These are phyloP conservation scores for Mycena rebaudengoi DNA, from an alignment of 768 basidiomycete species.

Conservation along the genomic window DNA sequence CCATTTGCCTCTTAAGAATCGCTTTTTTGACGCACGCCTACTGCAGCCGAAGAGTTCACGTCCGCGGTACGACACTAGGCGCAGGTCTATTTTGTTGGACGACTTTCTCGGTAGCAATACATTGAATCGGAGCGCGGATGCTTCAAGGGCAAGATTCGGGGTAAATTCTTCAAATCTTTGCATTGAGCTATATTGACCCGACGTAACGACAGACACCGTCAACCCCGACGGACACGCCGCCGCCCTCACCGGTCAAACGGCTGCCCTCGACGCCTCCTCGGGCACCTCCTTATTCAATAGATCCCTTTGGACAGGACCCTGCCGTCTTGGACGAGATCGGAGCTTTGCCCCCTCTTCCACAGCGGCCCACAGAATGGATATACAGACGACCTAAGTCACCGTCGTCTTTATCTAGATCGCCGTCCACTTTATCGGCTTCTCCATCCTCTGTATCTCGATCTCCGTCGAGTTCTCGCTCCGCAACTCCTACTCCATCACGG, in stretches of 20 bases:
- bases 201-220: conserved; percentile 9
- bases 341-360: conserved; percentile 33
- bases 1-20: neutral
- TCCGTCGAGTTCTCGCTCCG: conserved; percentile 32
- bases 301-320: conserved; percentile 21
- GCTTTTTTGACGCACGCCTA: neutral
- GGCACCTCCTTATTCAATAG: conserved; percentile 17
- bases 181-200: conserved; percentile 6
- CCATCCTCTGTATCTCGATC: conserved; percentile 25
- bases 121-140: conserved; percentile 17
- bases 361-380: conserved; percentile 52
- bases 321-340: conserved; percentile 32
- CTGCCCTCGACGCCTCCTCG: conserved; percentile 23
- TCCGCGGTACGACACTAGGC: conserved; percentile 21
- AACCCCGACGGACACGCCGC: conserved; percentile 17
- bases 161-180: conserved; percentile 16
- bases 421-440: conserved; percentile 23
- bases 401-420: conserved; percentile 29
- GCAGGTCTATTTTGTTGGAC: conserved; percentile 28
- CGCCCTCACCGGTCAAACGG: conserved; percentile 22
- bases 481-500: conserved; percentile 32
- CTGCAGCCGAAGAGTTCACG: conserved; percentile 25
- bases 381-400: conserved; percentile 53
- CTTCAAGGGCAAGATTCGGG: conserved; percentile 20
- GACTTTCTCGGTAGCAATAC: conserved; percentile 26